A percentile compares a stretch with the other conserved stretches of the same genome.
These are phyloP conservation scores for Exophiala sp. DNA, from an alignment of 2,329 filamentous ascomycete genomes.

Conservation along the genomic window DNA sequence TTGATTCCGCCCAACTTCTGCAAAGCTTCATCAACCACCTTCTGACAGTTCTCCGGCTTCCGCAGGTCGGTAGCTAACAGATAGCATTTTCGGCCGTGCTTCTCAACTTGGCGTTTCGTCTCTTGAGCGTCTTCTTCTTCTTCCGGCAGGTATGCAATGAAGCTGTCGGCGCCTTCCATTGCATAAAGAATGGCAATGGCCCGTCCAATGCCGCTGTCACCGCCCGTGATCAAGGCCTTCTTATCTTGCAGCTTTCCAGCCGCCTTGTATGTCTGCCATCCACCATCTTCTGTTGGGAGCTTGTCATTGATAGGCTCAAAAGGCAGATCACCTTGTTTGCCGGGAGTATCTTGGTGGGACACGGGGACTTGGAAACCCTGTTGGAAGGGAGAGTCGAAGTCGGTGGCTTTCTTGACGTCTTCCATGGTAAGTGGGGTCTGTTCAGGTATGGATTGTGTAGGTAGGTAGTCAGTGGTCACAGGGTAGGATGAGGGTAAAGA, in stretches of 20 bases:
- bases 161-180: constrained; percentile 69
- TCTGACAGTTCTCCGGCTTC: constrained; percentile 61
- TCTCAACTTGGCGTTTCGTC: constrained; percentile 65
- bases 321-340: constrained; percentile 51
- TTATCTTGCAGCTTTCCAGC: constrained; percentile 70
- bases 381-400: constrained; percentile 6
- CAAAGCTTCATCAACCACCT: constrained; percentile 60
- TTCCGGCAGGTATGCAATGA: constrained; percentile 67
- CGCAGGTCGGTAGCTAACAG: constrained; percentile 60
- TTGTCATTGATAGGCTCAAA: constrained; percentile 57
- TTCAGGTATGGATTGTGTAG: constrained; percentile 28
- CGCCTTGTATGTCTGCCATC: constrained; percentile 64
- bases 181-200: constrained; percentile 71
- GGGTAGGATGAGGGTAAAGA: background rate
- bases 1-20: constrained; percentile 63
- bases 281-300: constrained; percentile 62
- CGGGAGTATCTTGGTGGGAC: constrained; percentile 49
- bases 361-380: constrained; percentile 40
- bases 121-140: constrained; percentile 71
- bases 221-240: constrained; percentile 73
- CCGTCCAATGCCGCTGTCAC: constrained; percentile 72
- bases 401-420: constrained; percentile 8
- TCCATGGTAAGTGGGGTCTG: background rate
- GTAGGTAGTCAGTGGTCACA: constrained; percentile 1
- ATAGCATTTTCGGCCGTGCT: constrained; percentile 60